A percentile compares a stretch with the other conserved stretches of the same genome.
Conservation (phyloP, 495 filamentous ascomycete species). For the Venustampulla echinocandica region DNA sequence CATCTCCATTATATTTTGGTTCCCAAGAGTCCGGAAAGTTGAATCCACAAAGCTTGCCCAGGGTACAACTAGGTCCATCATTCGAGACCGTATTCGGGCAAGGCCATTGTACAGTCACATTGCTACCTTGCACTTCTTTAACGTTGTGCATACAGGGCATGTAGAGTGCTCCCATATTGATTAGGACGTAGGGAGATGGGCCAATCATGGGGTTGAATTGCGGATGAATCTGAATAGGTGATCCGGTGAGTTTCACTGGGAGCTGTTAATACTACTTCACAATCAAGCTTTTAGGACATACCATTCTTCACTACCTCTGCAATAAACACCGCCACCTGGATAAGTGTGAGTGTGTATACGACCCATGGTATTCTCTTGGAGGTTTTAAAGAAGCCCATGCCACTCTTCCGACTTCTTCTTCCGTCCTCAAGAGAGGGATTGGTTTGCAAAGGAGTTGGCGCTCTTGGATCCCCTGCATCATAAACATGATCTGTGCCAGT, state of each 20-base stretch:
- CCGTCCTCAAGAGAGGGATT: slow-evolving; percentile 9
- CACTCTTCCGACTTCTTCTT: slow-evolving; percentile 23
- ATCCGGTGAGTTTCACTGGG: slow-evolving; percentile 50
- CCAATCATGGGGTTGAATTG: slow-evolving; percentile 95
- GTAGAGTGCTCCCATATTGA: slow-evolving; percentile 93
- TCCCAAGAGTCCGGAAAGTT: slow-evolving; percentile 16
- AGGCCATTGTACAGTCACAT: slow-evolving; percentile 47
- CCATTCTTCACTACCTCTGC: slow-evolving; percentile 76
- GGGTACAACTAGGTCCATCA: slow-evolving; percentile 51
- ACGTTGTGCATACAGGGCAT: slow-evolving; percentile 90
- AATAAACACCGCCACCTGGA: slow-evolving; percentile 84
- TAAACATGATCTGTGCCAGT: slow-evolving; percentile 42
- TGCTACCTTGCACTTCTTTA: slow-evolving; percentile 51
- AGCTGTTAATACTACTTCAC: slow-evolving; percentile 30
- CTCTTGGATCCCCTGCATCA: slow-evolving; percentile 27
- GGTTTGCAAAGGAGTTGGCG: background rate
- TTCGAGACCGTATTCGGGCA: slow-evolving; percentile 68
- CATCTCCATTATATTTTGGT: slow-evolving; percentile 54
- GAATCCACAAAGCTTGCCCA: slow-evolving; percentile 78
- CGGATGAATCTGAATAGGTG: slow-evolving; percentile 78
- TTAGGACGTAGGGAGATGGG: slow-evolving; percentile 78
- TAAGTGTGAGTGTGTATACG: slow-evolving; percentile 66
- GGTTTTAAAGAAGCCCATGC: slow-evolving; percentile 36
- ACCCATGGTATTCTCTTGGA: slow-evolving; percentile 62
- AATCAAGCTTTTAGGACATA: slow-evolving; percentile 31